Evolutionary conservation across 441 rosid genomes (phyloP).

Genomic region (Lepidium campestre): DNA sequence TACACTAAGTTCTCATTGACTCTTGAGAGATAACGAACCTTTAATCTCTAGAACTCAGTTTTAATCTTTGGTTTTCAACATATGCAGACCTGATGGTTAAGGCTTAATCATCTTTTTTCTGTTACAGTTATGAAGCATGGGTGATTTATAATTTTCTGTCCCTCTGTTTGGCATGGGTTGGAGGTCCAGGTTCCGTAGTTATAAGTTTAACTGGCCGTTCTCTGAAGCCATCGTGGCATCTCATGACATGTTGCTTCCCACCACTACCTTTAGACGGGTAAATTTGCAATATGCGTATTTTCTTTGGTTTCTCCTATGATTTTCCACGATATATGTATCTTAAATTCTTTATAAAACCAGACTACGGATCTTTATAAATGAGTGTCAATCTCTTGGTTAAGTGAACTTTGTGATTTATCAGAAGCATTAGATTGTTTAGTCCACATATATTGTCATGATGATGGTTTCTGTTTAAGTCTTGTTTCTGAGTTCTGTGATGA

Average conservation of each 20-base stretch:
- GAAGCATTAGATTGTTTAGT: background rate
- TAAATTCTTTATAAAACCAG: background rate
- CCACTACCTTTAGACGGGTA: slow-evolving; percentile 92
- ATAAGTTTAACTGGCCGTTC: slow-evolving; percentile 82
- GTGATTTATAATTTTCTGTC: slow-evolving; percentile 91
- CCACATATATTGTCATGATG: background rate
- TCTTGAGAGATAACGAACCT: background rate
- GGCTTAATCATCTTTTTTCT: slow-evolving; percentile 1
- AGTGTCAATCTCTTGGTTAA: background rate
- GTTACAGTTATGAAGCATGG: slow-evolving; percentile 96
- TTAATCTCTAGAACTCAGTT: background rate
- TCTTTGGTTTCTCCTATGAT: background rate
- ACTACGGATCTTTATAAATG: background rate
- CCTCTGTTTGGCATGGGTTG: slow-evolving; percentile 95
- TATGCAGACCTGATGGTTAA: slow-evolving; percentile 5
- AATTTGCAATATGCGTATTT: slow-evolving; percentile 22
- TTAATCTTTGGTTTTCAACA: background rate
- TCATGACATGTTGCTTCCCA: slow-evolving; percentile 92
- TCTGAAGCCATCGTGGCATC: slow-evolving; percentile 67
- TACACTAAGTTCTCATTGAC: background rate
- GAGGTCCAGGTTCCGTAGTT: slow-evolving; percentile 96
- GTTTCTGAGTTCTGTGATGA: background rate
- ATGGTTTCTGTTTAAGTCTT: background rate
- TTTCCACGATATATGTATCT: background rate
- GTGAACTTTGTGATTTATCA: background rate